Evolutionary conservation across 345 rosid genomes (phyloP).

Genomic region (Physaria fendleri): DNA sequence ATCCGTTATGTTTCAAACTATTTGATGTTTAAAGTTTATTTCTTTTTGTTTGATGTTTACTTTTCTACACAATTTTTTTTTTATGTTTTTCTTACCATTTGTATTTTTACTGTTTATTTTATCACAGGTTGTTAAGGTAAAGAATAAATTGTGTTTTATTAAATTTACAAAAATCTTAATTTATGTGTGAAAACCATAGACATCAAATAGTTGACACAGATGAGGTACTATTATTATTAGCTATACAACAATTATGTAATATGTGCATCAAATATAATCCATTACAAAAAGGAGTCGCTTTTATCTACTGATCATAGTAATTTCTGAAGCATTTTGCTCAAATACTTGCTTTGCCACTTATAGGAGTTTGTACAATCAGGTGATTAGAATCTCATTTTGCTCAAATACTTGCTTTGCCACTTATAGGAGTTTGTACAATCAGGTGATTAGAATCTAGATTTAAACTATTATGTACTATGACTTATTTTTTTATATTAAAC

Average conservation of each 20-base stretch:
- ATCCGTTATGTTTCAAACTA: too few relatives aligned
- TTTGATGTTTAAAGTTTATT: too few relatives aligned
- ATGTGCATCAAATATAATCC: conserved; percentile 3
- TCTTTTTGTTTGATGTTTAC: too few relatives aligned
- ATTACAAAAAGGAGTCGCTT: conserved; percentile 1
- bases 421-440: neutral
- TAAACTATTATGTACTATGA: neutral
- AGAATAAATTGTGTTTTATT: too few relatives aligned
- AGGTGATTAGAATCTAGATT: neutral
- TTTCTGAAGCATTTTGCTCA: neutral
- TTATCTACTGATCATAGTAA: neutral
- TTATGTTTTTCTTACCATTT: too few relatives aligned
- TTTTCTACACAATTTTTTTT: too few relatives aligned
- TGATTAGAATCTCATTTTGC: neutral
- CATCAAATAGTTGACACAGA: too few relatives aligned
- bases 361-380: neutral
- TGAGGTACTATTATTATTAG: neutral
- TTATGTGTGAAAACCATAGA: too few relatives aligned
- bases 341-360: conserved; percentile 1
- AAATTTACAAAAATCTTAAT: too few relatives aligned
- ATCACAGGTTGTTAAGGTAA: too few relatives aligned
- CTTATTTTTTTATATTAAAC: neutral
- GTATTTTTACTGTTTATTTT: too few relatives aligned
- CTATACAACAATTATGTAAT: too few relatives aligned
- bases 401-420: neutral